A percentile compares a stretch with the other conserved stretches of the same genome.
phyloP scores from a whole-genome alignment of 176 grass and related monocot species.

The Pontederia crassipes region DNA sequence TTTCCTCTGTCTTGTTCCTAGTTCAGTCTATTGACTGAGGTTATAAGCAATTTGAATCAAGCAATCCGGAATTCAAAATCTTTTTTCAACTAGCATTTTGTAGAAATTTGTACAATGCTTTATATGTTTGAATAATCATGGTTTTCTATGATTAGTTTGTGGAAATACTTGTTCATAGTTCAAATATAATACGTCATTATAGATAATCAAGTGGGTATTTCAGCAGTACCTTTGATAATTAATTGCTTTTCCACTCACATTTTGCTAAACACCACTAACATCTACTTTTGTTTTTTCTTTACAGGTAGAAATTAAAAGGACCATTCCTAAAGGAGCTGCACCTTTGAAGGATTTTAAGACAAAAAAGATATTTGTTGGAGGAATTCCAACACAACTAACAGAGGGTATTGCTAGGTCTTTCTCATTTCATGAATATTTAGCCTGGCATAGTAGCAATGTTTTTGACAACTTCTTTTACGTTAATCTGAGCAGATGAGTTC shows the following conservation, averaged over 20 bases:
- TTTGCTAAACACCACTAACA: neutral
- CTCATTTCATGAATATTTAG: constrained; percentile 3
- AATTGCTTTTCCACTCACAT: neutral
- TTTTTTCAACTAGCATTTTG: too few relatives aligned
- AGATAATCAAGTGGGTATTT: too few relatives aligned
- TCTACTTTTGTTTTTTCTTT: neutral
- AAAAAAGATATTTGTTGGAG: constrained; percentile 91
- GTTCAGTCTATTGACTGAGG: too few relatives aligned
- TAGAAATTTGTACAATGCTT: too few relatives aligned
- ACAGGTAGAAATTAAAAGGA: constrained; percentile 97
- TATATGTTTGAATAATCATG: too few relatives aligned
- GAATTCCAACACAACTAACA: constrained; percentile 52
- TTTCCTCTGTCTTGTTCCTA: too few relatives aligned
- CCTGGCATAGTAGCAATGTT: constrained; percentile 1
- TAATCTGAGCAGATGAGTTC: constrained; percentile 62
- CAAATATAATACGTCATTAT: too few relatives aligned
- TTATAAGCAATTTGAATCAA: too few relatives aligned
- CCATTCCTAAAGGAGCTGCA: constrained; percentile 66
- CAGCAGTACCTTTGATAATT: too few relatives aligned
- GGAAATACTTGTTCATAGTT: too few relatives aligned
- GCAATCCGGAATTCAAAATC: too few relatives aligned
- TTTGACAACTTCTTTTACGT: constrained; percentile 5
- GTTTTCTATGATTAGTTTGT: too few relatives aligned
- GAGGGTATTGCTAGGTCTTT: constrained; percentile 42
- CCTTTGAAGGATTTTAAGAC: constrained; percentile 69